A percentile compares a stretch with the other conserved stretches of the same genome.
These are phyloP conservation scores for Trametes polyzona DNA, from an alignment of 1,284 basidiomycete genomes.

Conservation along the genomic window DNA sequence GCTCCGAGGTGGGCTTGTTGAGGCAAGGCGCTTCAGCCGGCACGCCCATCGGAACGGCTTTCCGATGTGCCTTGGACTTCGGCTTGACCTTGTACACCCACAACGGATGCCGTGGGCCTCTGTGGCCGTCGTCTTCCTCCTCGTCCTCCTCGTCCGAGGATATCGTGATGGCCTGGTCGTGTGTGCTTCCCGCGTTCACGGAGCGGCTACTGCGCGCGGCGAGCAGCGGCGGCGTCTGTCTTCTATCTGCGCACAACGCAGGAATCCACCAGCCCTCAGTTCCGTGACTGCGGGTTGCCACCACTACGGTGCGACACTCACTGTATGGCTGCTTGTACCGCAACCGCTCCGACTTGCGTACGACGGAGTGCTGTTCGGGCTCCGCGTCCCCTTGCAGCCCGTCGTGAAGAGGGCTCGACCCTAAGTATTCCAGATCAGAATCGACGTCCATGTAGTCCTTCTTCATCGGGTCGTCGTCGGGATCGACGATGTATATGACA, in stretches of 20 bases:
- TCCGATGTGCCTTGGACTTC: too few relatives aligned
- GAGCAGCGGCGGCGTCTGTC: neutral
- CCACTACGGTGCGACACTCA: neutral
- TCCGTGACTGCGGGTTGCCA: too few relatives aligned
- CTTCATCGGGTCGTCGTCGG: neutral
- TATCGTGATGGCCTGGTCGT: too few relatives aligned
- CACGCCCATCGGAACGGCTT: neutral
- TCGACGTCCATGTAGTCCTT: neutral
- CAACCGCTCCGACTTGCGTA: neutral
- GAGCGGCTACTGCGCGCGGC: neutral
- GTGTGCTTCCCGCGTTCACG: neutral
- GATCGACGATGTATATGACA: constrained; percentile 1
- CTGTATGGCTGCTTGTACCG: neutral
- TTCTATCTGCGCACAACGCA: neutral
- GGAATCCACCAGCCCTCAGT: too few relatives aligned
- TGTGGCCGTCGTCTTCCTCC: neutral
- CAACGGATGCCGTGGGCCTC: neutral
- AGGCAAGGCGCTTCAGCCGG: neutral
- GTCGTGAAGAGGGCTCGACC: neutral
- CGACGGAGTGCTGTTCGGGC: neutral
- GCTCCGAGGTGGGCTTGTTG: neutral
- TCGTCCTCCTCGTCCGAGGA: neutral
- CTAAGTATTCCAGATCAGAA: neutral
- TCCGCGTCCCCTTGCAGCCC: neutral
- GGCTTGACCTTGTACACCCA: constrained; percentile 1